Evolutionary conservation across 2,329 filamentous ascomycete species (phyloP).

Genomic region (Colletotrichum karsti): DNA sequence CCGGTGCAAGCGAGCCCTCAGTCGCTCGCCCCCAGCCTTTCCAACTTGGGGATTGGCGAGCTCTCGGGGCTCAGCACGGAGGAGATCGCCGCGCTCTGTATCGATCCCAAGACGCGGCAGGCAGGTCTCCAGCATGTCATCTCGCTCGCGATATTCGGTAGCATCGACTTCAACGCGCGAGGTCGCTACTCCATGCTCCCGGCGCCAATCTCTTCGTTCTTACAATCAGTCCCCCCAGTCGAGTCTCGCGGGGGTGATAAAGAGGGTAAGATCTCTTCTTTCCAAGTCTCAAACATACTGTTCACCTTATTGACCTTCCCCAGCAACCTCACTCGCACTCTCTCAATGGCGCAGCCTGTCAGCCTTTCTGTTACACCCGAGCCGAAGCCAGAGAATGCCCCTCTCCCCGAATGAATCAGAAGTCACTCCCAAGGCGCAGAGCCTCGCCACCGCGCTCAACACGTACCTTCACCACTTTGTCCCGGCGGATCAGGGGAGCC

Average conservation of each 20-base stretch:
- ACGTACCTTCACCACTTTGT: constrained; percentile 44
- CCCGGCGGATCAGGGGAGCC: constrained; percentile 32
- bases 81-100: constrained; percentile 37
- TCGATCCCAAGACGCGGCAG: constrained; percentile 41
- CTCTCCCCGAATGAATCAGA: constrained; percentile 39
- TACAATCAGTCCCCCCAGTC: constrained; percentile 37
- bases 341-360: constrained; percentile 52
- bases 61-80: constrained; percentile 20
- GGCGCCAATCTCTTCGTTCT: constrained; percentile 38
- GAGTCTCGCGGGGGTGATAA: constrained; percentile 34
- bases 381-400: constrained; percentile 44
- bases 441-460: constrained; percentile 43
- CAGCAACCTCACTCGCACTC: constrained; percentile 43
- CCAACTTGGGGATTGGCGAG: constrained; percentile 36
- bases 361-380: constrained; percentile 50
- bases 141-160: constrained; percentile 43
- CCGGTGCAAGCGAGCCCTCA: constrained; percentile 31
- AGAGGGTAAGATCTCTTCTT: constrained; percentile 37
- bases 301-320: neutral
- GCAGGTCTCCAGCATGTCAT: constrained; percentile 48
- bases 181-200: constrained; percentile 47
- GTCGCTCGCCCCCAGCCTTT: constrained; percentile 34
- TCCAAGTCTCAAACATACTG: neutral
- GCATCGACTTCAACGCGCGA: constrained; percentile 39
- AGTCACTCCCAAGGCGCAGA: constrained; percentile 39